These are phyloP conservation scores for Ceratobasidium sp. DNA, from an alignment of 1,284 basidiomycete species.

Conservation along the genomic window DNA sequence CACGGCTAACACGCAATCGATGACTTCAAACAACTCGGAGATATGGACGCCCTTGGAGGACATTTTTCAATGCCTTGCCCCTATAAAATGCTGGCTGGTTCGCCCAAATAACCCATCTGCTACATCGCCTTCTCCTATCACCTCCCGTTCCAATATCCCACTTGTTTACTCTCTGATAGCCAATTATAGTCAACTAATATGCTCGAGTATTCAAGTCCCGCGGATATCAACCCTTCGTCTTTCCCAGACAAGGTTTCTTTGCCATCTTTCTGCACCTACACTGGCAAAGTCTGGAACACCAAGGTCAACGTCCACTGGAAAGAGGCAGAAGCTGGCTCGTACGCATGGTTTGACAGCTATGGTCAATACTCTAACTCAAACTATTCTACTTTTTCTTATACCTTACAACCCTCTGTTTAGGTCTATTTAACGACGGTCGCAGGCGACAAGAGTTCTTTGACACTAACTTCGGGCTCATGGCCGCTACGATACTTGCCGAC, in stretches of 20 bases:
- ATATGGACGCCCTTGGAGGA: too few relatives aligned
- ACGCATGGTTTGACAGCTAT: constrained; percentile 46
- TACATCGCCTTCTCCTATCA: too few relatives aligned
- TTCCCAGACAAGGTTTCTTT: constrained; percentile 10
- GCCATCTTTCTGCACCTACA: constrained; percentile 44
- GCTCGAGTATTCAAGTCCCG: too few relatives aligned
- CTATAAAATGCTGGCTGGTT: too few relatives aligned
- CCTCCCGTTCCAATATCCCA: too few relatives aligned
- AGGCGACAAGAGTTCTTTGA: constrained; percentile 45
- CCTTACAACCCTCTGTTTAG: neutral
- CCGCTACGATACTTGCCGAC: constrained; percentile 63
- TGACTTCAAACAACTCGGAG: too few relatives aligned
- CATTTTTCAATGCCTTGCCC: too few relatives aligned
- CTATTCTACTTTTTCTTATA: too few relatives aligned
- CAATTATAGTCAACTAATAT: neutral
- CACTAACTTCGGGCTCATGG: constrained; percentile 61
- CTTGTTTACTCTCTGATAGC: too few relatives aligned
- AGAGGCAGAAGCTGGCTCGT: constrained; percentile 45
- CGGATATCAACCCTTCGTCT: neutral
- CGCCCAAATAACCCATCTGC: too few relatives aligned
- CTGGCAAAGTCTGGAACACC: constrained; percentile 39
- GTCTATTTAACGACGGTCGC: constrained; percentile 4
- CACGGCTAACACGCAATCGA: too few relatives aligned
- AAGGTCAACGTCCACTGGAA: constrained; percentile 45
- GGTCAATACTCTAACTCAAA: neutral